Evolutionary conservation across 495 filamentous ascomycete species (phyloP).

Genomic region (Neurospora sp.): DNA sequence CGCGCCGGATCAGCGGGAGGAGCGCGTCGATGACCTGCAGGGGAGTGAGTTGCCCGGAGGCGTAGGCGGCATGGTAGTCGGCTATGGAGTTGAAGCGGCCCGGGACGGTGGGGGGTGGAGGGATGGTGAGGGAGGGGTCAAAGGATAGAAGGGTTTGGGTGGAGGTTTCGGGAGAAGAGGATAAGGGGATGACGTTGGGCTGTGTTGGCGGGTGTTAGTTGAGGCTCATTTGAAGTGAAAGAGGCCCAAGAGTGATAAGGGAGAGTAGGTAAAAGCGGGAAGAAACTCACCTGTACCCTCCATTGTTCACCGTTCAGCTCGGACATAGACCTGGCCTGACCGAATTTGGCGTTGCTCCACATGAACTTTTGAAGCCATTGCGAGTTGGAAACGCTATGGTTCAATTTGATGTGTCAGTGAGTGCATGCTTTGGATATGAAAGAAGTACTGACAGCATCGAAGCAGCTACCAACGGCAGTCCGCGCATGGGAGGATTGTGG

Average conservation of each 20-base stretch:
- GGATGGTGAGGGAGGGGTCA: constrained; percentile 24
- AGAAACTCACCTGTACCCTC: constrained; percentile 41
- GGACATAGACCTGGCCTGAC: constrained; percentile 43
- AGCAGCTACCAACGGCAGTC: constrained; percentile 16
- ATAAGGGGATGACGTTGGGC: constrained; percentile 72
- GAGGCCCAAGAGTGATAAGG: background rate
- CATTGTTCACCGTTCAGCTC: constrained; percentile 49
- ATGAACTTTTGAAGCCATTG: constrained; percentile 20
- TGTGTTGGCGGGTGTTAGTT: constrained; percentile 6
- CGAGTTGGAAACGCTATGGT: constrained; percentile 16
- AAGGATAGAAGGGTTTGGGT: constrained; percentile 18
- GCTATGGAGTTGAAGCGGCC: constrained; percentile 54
- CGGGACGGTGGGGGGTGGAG: constrained; percentile 24
- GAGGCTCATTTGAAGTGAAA: background rate
- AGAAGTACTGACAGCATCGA: constrained; percentile 15
- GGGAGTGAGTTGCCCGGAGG: constrained; percentile 58
- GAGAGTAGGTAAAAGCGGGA: background rate
- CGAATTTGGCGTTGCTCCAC: constrained; percentile 72
- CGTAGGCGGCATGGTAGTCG: constrained; percentile 71
- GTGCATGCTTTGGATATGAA: background rate
- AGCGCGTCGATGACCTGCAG: constrained; percentile 57
- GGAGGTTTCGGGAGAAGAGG: constrained; percentile 1
- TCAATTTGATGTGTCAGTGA: background rate
- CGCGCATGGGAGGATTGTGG: constrained; percentile 22
- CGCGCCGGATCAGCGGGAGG: constrained; percentile 56